Conservation (phyloP, 2,329 filamentous ascomycete species). For the Dactylellina cionopaga region DNA sequence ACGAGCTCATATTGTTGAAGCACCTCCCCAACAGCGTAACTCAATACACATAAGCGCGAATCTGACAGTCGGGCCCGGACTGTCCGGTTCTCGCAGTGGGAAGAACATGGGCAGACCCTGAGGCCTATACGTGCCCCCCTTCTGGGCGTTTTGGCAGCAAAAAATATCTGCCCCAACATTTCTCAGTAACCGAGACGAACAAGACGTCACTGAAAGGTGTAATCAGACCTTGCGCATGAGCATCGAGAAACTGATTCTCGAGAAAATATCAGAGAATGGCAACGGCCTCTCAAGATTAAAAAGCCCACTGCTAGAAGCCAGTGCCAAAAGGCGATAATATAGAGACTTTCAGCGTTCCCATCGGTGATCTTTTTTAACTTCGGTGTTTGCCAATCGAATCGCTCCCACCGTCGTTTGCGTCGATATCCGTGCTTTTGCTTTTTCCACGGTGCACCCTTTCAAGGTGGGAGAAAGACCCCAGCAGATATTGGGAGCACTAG, state of each 20-base stretch:
- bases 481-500: slow-evolving; percentile 19
- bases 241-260: background rate
- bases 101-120: slow-evolving; percentile 47
- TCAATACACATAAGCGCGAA: slow-evolving; percentile 10
- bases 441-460: slow-evolving; percentile 1
- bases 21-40: slow-evolving; percentile 45
- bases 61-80: slow-evolving; percentile 15
- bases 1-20: slow-evolving; percentile 51
- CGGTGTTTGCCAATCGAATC: slow-evolving; percentile 10
- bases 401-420: slow-evolving; percentile 33
- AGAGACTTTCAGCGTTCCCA: background rate
- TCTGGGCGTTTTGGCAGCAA: slow-evolving; percentile 9
- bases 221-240: background rate
- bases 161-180: slow-evolving; percentile 42
- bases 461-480: slow-evolving; percentile 7
- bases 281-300: too few relatives aligned
- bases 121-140: slow-evolving; percentile 21
- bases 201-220: slow-evolving; percentile 12
- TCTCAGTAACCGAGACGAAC: slow-evolving; percentile 2
- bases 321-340: too few relatives aligned
- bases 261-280: background rate
- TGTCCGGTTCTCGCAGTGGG: slow-evolving; percentile 30
- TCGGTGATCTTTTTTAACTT: slow-evolving; percentile 4
- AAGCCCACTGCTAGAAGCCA: too few relatives aligned
- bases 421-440: slow-evolving; percentile 23